Conservation (phyloP, 202 grass and related monocot species). For the Elaeis oleifera region DNA sequence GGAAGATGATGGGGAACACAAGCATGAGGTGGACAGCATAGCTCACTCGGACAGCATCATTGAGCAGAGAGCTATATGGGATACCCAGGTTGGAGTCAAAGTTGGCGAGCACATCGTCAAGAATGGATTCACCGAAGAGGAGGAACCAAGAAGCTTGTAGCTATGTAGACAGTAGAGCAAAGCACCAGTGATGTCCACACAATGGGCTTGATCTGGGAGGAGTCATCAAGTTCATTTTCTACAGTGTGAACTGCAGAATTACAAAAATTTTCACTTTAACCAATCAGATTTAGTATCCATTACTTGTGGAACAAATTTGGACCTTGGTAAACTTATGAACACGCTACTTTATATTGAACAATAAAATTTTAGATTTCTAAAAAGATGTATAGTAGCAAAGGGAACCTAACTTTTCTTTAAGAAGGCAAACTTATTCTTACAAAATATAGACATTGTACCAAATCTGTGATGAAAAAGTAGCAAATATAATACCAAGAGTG, state of each 20-base stretch:
- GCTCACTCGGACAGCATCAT: conserved; percentile 81
- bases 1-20: conserved; percentile 95
- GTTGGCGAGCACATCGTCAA: conserved; percentile 80
- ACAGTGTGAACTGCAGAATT: conserved; percentile 75
- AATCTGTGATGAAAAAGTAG: too few relatives aligned
- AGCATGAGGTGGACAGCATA: conserved; percentile 91
- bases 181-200: conserved; percentile 57
- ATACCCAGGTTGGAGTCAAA: conserved; percentile 88
- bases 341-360: too few relatives aligned
- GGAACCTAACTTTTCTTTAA: too few relatives aligned
- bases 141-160: conserved; percentile 81
- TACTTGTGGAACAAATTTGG: too few relatives aligned
- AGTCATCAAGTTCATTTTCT: conserved; percentile 76
- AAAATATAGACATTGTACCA: too few relatives aligned
- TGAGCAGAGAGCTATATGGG: conserved; percentile 71
- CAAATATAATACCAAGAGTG: too few relatives aligned
- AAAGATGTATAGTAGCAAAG: too few relatives aligned
- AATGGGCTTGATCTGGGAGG: conserved; percentile 75
- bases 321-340: too few relatives aligned
- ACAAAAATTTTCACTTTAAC: neutral
- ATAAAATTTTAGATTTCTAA: too few relatives aligned
- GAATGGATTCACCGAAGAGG: conserved; percentile 71
- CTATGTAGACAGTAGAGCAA: conserved; percentile 71
- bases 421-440: too few relatives aligned
- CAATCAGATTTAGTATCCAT: too few relatives aligned